Conservation (phyloP, 306 rosid genomes). For the Cicer cuneatum region DNA sequence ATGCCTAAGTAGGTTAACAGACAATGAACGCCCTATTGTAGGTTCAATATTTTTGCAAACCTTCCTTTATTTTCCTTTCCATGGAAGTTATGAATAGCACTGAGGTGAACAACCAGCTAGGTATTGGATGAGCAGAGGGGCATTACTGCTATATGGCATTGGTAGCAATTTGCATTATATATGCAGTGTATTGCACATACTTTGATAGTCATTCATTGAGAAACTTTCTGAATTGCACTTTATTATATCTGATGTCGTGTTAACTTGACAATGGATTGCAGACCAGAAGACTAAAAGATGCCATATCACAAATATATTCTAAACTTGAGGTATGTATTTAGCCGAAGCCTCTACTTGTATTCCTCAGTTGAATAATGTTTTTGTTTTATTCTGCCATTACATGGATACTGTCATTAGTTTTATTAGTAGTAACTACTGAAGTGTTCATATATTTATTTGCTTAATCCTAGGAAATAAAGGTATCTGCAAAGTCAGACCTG, state of each 20-base stretch:
- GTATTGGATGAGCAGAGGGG: constrained; percentile 1
- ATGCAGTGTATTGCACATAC: constrained; percentile 22
- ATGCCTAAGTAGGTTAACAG: constrained; percentile 17
- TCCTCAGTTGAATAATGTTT: constrained; percentile 9
- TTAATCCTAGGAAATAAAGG: constrained; percentile 76
- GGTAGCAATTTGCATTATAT: constrained; percentile 21
- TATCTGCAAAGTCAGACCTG: constrained; percentile 72
- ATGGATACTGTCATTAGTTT: constrained; percentile 6
- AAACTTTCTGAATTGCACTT: constrained; percentile 37
- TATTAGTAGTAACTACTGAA: constrained; percentile 11
- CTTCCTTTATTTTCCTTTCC: constrained; percentile 17
- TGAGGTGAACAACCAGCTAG: constrained; percentile 25
- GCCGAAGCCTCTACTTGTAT: constrained; percentile 24
- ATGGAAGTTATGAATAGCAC: constrained; percentile 4
- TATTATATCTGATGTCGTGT: constrained; percentile 35
- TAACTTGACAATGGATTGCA: constrained; percentile 53
- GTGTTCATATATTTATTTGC: constrained; percentile 33
- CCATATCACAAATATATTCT: constrained; percentile 84
- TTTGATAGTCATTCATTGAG: constrained; percentile 4
- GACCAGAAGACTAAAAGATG: constrained; percentile 87
- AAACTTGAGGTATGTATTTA: constrained; percentile 78
- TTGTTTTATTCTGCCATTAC: constrained; percentile 27
- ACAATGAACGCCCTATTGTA: neutral
- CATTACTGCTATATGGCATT: constrained; percentile 28
- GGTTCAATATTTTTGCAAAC: constrained; percentile 25